These are phyloP conservation scores for Quercus ilex DNA, from an alignment of 306 rosid genomes.

Conservation along the genomic window DNA sequence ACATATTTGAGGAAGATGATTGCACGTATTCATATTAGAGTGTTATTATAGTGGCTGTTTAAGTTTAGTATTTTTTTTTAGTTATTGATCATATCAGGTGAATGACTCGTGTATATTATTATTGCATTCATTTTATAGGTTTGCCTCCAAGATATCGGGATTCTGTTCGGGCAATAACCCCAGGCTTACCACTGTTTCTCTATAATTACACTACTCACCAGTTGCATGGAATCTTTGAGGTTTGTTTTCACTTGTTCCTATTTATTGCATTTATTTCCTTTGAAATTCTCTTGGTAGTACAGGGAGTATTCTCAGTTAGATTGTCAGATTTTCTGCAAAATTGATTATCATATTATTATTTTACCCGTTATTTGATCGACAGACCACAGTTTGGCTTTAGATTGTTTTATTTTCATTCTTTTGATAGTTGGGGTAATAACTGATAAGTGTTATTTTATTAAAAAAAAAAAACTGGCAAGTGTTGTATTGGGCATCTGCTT, in stretches of 20 bases:
- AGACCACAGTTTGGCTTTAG: too few species aligned
- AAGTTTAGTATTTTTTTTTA: too few species aligned
- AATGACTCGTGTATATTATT: constrained; percentile 14
- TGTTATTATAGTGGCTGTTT: neutral
- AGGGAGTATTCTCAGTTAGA: neutral
- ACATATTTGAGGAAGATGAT: neutral
- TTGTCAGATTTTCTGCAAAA: neutral
- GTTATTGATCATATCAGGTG: constrained; percentile 1
- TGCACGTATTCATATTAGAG: neutral
- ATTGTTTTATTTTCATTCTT: neutral
- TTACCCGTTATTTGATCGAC: neutral
- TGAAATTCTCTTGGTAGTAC: neutral
- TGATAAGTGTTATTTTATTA: too few species aligned
- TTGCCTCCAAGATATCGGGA: constrained; percentile 97
- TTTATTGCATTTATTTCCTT: constrained; percentile 1
- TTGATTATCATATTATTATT: neutral
- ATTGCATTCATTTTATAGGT: constrained; percentile 44
- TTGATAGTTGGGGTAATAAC: neutral
- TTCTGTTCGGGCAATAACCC: constrained; percentile 94
- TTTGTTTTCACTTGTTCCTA: constrained; percentile 18
- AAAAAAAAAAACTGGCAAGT: too few species aligned
- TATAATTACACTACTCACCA: constrained; percentile 97
- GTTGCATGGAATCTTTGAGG: constrained; percentile 96
- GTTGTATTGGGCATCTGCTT: too few species aligned
- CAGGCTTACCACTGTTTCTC: constrained; percentile 88